Base-by-base conservation (phyloP, 768 basidiomycete genomes). In the Mrakia hoshinonis region DNA sequence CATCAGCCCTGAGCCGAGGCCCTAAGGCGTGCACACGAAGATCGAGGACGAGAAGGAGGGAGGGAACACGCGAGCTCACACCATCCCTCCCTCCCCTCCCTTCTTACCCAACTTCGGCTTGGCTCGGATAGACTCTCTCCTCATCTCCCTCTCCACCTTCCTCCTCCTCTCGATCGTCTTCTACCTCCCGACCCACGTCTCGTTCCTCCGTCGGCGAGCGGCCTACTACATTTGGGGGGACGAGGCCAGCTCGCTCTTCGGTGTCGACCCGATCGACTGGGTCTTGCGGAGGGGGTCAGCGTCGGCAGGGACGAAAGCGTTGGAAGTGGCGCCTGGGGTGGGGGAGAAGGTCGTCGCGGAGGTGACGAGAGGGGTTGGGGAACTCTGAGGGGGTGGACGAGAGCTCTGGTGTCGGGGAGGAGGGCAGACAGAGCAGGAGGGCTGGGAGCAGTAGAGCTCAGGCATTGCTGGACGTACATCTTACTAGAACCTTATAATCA, bases 141-240 rank as follows among this genome's bases (percentile, higher is more conserved):
- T 82, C 48, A 76, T 80, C 3, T 73, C 82, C 34, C 73, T 84
- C 71, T 77, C 80, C 22, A 74, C 82, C 72, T 78, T 87, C 60
- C 76, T 88, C 73, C 79, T 83, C 73, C 81, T 83, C 73, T 85
- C 85, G 74, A 74, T 85, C 58, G 80, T 81, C 77, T 81, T 82
- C 77, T 87, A 87, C 81, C 80, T 86, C 73, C 88, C 88, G 4
- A 80, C 81, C 31, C 85, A 88, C 73, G 74, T 87, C 55, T 76
- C 80, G 67, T 82, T 84, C 74, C 81, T 89, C 75, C 81, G 81
- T 70, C 79, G 80, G 20, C 83, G 87, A 26, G 82, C 84, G 51
- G 79, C 83, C 64, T 89, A 87, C 81, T 89, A 89, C 78, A 78
- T 88, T 13, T 83, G 83, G 77, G 88, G 87, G 10, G 68, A 61